These are phyloP conservation scores for Punica granatum DNA, from an alignment of 345 rosid species.

Conservation along the genomic window DNA sequence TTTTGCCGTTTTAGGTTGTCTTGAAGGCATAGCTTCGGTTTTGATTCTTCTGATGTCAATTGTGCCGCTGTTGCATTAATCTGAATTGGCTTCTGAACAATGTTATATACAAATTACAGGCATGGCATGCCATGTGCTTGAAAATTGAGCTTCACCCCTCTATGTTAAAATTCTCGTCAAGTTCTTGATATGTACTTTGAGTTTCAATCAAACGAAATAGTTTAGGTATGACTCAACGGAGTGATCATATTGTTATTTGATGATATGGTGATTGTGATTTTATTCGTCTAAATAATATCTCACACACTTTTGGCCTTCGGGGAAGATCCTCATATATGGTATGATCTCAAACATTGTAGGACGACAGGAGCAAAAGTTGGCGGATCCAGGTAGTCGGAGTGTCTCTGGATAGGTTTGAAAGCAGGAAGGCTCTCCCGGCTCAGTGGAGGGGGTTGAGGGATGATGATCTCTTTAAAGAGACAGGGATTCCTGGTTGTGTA, in stretches of 20 bases:
- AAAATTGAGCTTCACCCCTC: neutral
- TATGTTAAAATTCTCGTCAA: neutral
- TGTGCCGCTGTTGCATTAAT: neutral
- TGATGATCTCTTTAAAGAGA: slow-evolving; percentile 55
- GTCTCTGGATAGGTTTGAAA: slow-evolving; percentile 86
- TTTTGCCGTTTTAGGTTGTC: too few species aligned
- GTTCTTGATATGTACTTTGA: neutral
- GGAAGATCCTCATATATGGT: neutral
- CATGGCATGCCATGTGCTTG: neutral
- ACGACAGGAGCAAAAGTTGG: slow-evolving; percentile 76
- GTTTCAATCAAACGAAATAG: too few species aligned
- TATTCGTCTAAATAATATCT: neutral
- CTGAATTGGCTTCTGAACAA: neutral
- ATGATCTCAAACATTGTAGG: slow-evolving; percentile 29
- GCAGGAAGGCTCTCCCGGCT: slow-evolving; percentile 83
- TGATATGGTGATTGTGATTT: neutral
- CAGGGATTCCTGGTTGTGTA: slow-evolving; percentile 70
- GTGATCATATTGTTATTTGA: neutral
- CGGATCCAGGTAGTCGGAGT: slow-evolving; percentile 77
- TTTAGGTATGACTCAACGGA: neutral
- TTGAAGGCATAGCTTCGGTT: too few species aligned
- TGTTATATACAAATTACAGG: neutral
- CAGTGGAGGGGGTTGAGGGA: slow-evolving; percentile 86
- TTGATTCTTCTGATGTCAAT: too few species aligned
- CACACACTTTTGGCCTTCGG: neutral